Evolutionary conservation across 495 filamentous ascomycete species (phyloP).

Genomic region (Sordaria brevicollis): DNA sequence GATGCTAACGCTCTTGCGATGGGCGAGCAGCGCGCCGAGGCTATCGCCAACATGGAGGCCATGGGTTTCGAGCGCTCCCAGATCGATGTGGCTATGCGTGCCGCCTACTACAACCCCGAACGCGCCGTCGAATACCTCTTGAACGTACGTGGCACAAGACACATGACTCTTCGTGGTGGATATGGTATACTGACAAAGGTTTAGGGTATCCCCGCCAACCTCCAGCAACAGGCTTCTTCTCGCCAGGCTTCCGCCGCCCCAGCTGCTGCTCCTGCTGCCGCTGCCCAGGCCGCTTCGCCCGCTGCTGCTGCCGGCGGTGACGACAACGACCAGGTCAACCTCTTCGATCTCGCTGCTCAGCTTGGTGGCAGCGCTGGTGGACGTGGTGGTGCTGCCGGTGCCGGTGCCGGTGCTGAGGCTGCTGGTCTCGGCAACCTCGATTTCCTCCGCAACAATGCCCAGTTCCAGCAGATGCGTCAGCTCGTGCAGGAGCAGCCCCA

Average conservation of each 20-base stretch:
- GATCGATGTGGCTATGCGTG: constrained; percentile 88
- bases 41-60: constrained; percentile 90
- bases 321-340: constrained; percentile 68
- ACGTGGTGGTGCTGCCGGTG: constrained; percentile 25
- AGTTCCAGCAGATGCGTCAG: constrained; percentile 95
- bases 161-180: background rate
- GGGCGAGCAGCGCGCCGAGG: constrained; percentile 68
- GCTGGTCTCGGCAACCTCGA: constrained; percentile 68
- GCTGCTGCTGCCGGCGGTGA: constrained; percentile 34
- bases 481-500: constrained; percentile 94
- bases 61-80: constrained; percentile 88
- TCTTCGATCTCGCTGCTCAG: constrained; percentile 84
- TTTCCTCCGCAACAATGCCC: constrained; percentile 89
- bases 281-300: constrained; percentile 25
- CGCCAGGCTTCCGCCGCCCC: constrained; percentile 26
- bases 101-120: constrained; percentile 92
- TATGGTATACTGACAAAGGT: constrained; percentile 84
- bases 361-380: constrained; percentile 50
- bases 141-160: constrained; percentile 47
- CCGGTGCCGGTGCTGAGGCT: constrained; percentile 22
- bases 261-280: constrained; percentile 25
- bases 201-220: constrained; percentile 81
- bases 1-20: constrained; percentile 76
- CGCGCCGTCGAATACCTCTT: constrained; percentile 94
- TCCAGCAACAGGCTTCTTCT: constrained; percentile 43